phyloP scores from a whole-genome alignment of 1,284 basidiomycete species.

The Heterobasidion occidentale region DNA sequence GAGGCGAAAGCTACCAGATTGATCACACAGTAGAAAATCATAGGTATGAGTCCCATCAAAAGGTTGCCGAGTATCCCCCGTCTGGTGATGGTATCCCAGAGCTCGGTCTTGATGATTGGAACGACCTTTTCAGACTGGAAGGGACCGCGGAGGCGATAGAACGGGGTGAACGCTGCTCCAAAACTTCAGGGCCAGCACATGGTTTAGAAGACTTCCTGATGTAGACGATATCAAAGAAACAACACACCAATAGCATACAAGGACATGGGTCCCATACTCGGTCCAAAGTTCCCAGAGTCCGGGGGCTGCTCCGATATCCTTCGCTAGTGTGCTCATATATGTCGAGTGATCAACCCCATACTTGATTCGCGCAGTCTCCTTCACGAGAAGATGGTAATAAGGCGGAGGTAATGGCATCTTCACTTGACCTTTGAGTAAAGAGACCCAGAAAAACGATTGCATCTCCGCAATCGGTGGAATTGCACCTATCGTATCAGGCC shows the following conservation, averaged over 20 bases:
- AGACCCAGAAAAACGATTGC: constrained; percentile 57
- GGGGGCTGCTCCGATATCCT: constrained; percentile 54
- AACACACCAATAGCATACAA: constrained; percentile 46
- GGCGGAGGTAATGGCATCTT: constrained; percentile 37
- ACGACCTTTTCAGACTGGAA: constrained; percentile 32
- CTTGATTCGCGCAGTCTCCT: constrained; percentile 46
- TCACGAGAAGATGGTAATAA: constrained; percentile 52
- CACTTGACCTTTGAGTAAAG: constrained; percentile 37
- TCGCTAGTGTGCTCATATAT: constrained; percentile 54
- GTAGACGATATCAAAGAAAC: neutral
- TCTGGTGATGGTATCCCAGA: constrained; percentile 57
- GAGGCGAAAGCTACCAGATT: constrained; percentile 13
- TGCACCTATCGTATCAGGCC: constrained; percentile 29
- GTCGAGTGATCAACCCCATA: constrained; percentile 51
- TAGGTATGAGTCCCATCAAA: constrained; percentile 54
- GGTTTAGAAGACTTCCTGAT: constrained; percentile 7
- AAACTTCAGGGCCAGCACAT: constrained; percentile 26
- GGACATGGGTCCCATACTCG: constrained; percentile 44
- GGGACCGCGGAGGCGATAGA: constrained; percentile 56
- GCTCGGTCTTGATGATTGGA: constrained; percentile 44
- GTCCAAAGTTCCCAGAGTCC: constrained; percentile 38
- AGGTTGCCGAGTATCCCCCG: constrained; percentile 53
- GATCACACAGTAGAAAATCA: constrained; percentile 35
- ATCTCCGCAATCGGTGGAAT: constrained; percentile 65
- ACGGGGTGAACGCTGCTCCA: constrained; percentile 54